Percentiles rank a stretch among this genome's conserved stretches.
Evolutionary conservation across 495 filamentous ascomycete species (phyloP).

Genomic region (Podospora appendiculata): DNA sequence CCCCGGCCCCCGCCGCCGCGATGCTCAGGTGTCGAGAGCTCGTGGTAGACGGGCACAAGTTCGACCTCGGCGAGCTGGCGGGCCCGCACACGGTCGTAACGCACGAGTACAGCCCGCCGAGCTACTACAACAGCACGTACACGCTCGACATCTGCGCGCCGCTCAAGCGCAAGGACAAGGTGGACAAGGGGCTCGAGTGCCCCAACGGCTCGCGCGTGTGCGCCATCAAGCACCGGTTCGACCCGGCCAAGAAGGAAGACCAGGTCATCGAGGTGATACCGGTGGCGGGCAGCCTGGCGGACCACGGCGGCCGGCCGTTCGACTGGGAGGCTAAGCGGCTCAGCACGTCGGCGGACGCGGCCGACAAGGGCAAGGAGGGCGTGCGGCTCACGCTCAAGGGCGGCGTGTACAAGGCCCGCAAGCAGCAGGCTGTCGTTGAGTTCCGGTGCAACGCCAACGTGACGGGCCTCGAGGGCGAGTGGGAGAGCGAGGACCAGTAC

Average conservation of each 20-base stretch:
- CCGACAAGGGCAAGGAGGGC: constrained; percentile 60
- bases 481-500: constrained; percentile 38
- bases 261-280: constrained; percentile 48
- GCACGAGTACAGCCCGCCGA: constrained; percentile 37
- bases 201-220: constrained; percentile 68
- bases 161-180: constrained; percentile 47
- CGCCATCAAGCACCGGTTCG: constrained; percentile 53
- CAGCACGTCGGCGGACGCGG: constrained; percentile 45
- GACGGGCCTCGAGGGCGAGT: constrained; percentile 63
- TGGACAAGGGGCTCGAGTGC: constrained; percentile 46
- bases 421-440: constrained; percentile 69
- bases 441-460: constrained; percentile 68
- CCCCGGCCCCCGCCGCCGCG: neutral
- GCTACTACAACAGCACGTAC: constrained; percentile 65
- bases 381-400: constrained; percentile 63
- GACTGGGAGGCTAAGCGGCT: constrained; percentile 57
- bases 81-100: constrained; percentile 72
- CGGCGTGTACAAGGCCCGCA: constrained; percentile 48
- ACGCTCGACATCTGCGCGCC: constrained; percentile 76
- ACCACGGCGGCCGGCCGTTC: constrained; percentile 44
- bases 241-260: constrained; percentile 28
- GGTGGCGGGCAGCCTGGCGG: constrained; percentile 61
- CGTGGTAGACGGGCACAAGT: constrained; percentile 46
- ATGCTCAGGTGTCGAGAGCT: constrained; percentile 51
- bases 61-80: constrained; percentile 51